Percentiles rank a stretch among this genome's conserved stretches.
Conservation (phyloP, 495 filamentous ascomycete genomes). For the Neurospora cerealis region DNA sequence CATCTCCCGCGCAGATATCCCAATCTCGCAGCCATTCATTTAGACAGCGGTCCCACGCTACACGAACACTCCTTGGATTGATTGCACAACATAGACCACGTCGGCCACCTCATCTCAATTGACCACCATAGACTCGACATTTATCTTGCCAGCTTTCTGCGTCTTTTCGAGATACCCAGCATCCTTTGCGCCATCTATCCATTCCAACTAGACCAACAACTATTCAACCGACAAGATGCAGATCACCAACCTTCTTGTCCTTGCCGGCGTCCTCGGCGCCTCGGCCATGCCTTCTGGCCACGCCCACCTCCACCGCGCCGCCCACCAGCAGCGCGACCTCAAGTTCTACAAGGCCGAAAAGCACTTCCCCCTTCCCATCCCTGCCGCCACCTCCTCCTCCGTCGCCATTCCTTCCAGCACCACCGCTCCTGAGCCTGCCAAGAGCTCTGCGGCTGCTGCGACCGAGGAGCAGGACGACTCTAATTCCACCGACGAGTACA, state of each 20-base stretch:
- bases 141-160: not conserved
- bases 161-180: not conserved
- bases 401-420: not conserved
- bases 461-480: not conserved
- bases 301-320: constrained; percentile 21
- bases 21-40: constrained; percentile 25
- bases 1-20: constrained; percentile 15
- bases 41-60: constrained; percentile 9
- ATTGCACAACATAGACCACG: constrained; percentile 13
- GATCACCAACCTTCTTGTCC: constrained; percentile 15
- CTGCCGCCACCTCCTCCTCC: not conserved
- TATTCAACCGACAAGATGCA: constrained; percentile 16
- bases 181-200: not conserved
- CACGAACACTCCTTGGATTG: constrained; percentile 5
- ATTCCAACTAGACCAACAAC: constrained; percentile 2
- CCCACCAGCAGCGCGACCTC: constrained; percentile 14
- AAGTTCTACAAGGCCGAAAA: constrained; percentile 17
- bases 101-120: not conserved
- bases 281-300: constrained; percentile 24
- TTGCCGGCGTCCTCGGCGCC: constrained; percentile 19
- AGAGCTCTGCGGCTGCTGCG: not conserved
- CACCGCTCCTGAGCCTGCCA: not conserved
- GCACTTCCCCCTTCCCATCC: constrained; percentile 4
- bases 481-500: not conserved
- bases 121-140: not conserved